These are phyloP conservation scores for Diplotaxis tenuifolia DNA, from an alignment of 345 rosid genomes.

Conservation along the genomic window DNA sequence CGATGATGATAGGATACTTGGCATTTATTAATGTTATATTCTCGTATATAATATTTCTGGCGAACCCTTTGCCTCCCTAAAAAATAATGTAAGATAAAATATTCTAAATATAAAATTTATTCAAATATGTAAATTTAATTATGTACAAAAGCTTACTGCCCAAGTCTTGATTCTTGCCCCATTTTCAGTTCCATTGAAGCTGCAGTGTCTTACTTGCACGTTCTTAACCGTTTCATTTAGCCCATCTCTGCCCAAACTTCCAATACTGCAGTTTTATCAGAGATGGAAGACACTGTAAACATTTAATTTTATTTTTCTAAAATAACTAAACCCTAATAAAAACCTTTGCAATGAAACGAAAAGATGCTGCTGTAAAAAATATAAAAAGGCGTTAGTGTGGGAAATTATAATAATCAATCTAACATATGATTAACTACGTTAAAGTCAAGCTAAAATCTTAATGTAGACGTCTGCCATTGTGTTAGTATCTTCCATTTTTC, in stretches of 20 bases:
- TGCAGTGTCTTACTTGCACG: constrained; percentile 7
- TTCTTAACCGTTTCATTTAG: constrained; percentile 1
- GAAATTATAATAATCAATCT: too few species aligned
- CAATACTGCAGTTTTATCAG: background rate
- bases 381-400: too few species aligned
- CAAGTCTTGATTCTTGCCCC: constrained; percentile 31
- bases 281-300: too few species aligned
- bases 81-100: background rate
- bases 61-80: constrained; percentile 20
- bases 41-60: constrained; percentile 15
- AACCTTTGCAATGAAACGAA: too few species aligned
- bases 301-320: too few species aligned
- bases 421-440: too few species aligned
- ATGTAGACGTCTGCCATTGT: too few species aligned
- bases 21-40: background rate
- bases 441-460: too few species aligned
- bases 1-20: constrained; percentile 9
- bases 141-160: background rate
- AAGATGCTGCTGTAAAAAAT: too few species aligned
- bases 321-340: too few species aligned
- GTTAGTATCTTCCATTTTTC: too few species aligned
- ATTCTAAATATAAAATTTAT: too few species aligned
- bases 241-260: constrained; percentile 15
- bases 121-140: background rate
- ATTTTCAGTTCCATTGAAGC: constrained; percentile 2